Evolutionary conservation across 768 basidiomycete genomes (phyloP), one percentile per base, ranked within the genome.

Genomic region (Mycena vitilis): DNA sequence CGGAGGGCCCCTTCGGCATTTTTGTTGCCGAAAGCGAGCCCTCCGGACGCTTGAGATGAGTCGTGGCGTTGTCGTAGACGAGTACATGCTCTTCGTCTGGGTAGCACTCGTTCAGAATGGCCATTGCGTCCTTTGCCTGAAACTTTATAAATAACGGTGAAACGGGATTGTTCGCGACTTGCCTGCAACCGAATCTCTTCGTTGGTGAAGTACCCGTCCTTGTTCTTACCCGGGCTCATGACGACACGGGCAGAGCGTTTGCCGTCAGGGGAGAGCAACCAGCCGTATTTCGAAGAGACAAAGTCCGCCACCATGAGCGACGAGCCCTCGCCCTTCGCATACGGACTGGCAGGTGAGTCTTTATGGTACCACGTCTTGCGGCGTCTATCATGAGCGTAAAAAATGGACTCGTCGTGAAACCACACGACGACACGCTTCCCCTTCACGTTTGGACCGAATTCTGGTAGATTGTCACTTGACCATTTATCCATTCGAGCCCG

Each of bases 271-370:
- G 74, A 77, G 15, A 15, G 37, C 15, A 80, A 51, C 74, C 75
- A 80, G 11, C 77, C 76, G 66, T 74, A 78, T 37, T 80, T 76
- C 9, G 78, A 69, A 3, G 76, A 81, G 1, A 82, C 77, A 71
- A 78, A 81, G 67, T 82, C 75, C 0, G 78, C 74, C 22, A 81
- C 74, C 79, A 81, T 82, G 1, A 79, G 62, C 5, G 78, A 81
- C 1, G 59, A 65, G 10, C 2, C 81, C 63, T 82, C 80, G 11
- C 80, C 80, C 57, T 82, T 82, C n/a, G 61, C 47, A 44, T 78
- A 68, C 13, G 77, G 80, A 4, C 63, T 68, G 25, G 66, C 59
- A 10, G 52, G 65, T 56, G 44, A 66, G 42, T 52, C 25, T n/a
- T 74, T 60, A 37, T 78, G 70, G 12, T 74, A 63, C 78, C 79